phyloP scores from a whole-genome alignment of 306 rosid genomes.

The Datisca glomerata region DNA sequence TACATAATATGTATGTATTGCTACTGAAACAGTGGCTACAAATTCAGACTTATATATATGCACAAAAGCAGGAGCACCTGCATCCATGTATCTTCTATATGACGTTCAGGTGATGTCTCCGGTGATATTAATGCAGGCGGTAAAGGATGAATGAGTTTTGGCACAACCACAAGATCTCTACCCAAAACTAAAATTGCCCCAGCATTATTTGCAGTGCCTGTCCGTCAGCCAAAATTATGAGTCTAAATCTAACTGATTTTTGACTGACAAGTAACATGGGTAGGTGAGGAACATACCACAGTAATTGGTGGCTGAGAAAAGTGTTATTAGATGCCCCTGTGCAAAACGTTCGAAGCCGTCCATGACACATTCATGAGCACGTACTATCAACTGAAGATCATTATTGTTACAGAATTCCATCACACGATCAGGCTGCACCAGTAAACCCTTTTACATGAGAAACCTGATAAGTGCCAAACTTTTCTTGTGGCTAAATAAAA shows the following conservation, averaged over 20 bases:
- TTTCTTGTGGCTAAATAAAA: too few relatives aligned
- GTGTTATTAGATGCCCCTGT: slow-evolving; percentile 95
- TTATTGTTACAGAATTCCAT: slow-evolving; percentile 99
- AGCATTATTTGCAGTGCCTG: slow-evolving; percentile 97
- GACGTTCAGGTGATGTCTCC: slow-evolving; percentile 86
- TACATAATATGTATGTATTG: too few relatives aligned
- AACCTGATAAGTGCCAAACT: too few relatives aligned
- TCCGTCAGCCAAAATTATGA: slow-evolving; percentile 16
- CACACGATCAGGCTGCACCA: slow-evolving; percentile 93
- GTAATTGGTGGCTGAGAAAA: slow-evolving; percentile 97
- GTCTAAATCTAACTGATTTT: slow-evolving; percentile 3
- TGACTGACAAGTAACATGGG: slow-evolving; percentile 4
- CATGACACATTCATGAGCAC: slow-evolving; percentile 99
- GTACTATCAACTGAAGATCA: slow-evolving; percentile 94
- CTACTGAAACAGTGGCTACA: too few relatives aligned
- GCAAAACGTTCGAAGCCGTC: slow-evolving; percentile 99
- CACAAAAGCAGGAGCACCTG: slow-evolving; percentile 58
- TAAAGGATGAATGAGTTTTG: slow-evolving; percentile 88
- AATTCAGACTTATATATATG: too few relatives aligned
- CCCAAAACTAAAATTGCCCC: slow-evolving; percentile 96
- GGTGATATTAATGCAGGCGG: slow-evolving; percentile 96
- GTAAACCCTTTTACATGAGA: too few relatives aligned
- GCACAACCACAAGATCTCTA: slow-evolving; percentile 99
- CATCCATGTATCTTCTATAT: slow-evolving; percentile 99
- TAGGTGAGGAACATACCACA: slow-evolving; percentile 48